These are phyloP conservation scores for Chlorella sorokiniana DNA, from an alignment of 139 green algal species.

Conservation along the genomic window DNA sequence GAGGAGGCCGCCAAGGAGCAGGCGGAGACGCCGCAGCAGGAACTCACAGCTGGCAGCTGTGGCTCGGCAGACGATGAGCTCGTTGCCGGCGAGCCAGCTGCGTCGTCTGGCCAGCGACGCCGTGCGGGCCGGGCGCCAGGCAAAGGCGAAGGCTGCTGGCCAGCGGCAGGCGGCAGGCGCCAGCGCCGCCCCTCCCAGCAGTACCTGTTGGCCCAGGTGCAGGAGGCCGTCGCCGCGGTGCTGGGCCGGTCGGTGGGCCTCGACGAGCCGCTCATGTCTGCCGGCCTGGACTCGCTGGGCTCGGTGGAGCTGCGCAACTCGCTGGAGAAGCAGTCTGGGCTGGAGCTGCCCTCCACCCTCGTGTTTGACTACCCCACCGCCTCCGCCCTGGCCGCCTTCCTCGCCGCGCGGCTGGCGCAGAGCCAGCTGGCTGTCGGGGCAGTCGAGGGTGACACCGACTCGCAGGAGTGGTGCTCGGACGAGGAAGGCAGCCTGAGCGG, in stretches of 20 bases:
- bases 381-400: slow-evolving; percentile 40
- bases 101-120: background rate
- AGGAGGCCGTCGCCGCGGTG: slow-evolving; percentile 50
- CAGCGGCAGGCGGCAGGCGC: too few species aligned
- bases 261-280: slow-evolving; percentile 66
- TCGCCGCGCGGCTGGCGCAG: slow-evolving; percentile 23
- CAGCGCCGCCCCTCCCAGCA: background rate
- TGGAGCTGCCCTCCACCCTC: slow-evolving; percentile 51
- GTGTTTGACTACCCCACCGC: slow-evolving; percentile 69
- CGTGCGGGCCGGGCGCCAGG: slow-evolving; percentile 39
- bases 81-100: background rate
- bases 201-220: slow-evolving; percentile 44
- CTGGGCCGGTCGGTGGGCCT: slow-evolving; percentile 40
- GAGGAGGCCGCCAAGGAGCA: slow-evolving; percentile 20
- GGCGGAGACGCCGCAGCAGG: background rate
- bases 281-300: slow-evolving; percentile 68
- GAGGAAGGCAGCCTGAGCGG: slow-evolving; percentile 15
- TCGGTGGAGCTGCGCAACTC: slow-evolving; percentile 45
- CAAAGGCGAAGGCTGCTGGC: slow-evolving; percentile 38
- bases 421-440: background rate
- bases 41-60: background rate
- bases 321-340: slow-evolving; percentile 41
- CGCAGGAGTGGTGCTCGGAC: background rate
- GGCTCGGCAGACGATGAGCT: background rate
- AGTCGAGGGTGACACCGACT: background rate